Conservation (phyloP, 2,329 filamentous ascomycete genomes). For the Ophiostoma montium region DNA sequence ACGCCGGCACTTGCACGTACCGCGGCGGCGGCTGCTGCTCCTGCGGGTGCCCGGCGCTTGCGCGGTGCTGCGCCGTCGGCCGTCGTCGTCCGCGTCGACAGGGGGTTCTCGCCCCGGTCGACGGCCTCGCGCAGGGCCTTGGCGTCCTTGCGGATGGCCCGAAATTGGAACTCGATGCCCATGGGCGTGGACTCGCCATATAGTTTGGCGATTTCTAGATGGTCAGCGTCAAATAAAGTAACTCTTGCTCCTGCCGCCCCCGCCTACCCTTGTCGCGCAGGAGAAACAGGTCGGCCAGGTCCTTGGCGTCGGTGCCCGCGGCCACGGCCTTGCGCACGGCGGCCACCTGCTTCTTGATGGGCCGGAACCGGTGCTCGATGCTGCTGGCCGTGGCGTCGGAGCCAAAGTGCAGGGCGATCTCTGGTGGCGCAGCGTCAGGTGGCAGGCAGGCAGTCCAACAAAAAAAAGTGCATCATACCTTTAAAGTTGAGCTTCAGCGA, state of each 20-base stretch:
- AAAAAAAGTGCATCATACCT: constrained; percentile 31
- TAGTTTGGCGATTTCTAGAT: constrained; percentile 41
- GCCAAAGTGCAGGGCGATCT: constrained; percentile 35
- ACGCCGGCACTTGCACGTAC: background rate
- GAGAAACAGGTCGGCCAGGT: constrained; percentile 27
- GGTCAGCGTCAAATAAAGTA: constrained; percentile 2
- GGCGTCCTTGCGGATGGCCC: constrained; percentile 38
- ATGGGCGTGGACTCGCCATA: constrained; percentile 44
- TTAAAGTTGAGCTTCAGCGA: constrained; percentile 44
- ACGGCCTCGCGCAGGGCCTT: constrained; percentile 31
- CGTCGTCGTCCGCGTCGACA: constrained; percentile 16
- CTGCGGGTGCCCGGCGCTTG: constrained; percentile 10
- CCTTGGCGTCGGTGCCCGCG: constrained; percentile 27
- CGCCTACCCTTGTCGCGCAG: constrained; percentile 27
- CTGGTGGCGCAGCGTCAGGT: background rate
- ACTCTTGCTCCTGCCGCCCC: too few species aligned
- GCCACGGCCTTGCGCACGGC: constrained; percentile 24
- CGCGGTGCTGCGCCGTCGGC: constrained; percentile 17
- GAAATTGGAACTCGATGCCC: constrained; percentile 48
- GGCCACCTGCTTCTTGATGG: constrained; percentile 28
- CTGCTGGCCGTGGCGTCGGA: constrained; percentile 33
- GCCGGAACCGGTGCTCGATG: constrained; percentile 38
- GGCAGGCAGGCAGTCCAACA: background rate
- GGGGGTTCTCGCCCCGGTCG: constrained; percentile 31
- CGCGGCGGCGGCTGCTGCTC: background rate